Evolutionary conservation across 129 eudicot genomes (phyloP), one percentile per base, ranked within the genome.

Genomic region (Chrysanthemum seticuspe): DNA sequence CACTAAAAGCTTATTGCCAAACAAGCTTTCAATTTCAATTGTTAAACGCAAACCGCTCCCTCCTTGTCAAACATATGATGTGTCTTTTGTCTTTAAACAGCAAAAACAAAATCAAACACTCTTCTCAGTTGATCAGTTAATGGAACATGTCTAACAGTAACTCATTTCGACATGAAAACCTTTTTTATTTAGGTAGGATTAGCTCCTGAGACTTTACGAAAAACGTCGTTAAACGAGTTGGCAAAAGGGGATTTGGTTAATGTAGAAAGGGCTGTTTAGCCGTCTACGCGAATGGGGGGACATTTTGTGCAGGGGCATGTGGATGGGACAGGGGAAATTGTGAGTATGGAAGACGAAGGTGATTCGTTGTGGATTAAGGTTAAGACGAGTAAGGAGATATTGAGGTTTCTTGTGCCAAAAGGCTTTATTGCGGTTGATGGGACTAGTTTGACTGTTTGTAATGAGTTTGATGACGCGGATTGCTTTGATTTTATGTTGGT

Each of bases 241-340:
- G 34, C 34, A 29, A 29, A 29, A 29, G 34, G 4, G 34, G 4
- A 3, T 29, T 29, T 29, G 0, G 34, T 29, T 0, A 29, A 29
- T 29, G 34, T 29, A 29, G 34, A 29, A 29, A 29, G 34, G 3
- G 5, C 34, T 3, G 5, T 29, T 29, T 3, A 29, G 34, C 34
- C 5, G 0, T 29, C 34, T 27, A 0, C 34, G 34, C 34, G 34
- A 29, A 29, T 29, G 34, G 97, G 96, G 9, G 97, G 97, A n/a
- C 97, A 86, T 83, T 83, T 91, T 53, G 96, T 91, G 76, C 97
- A 91, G 85, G 97, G 97, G 10, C 96, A 91, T 56, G n/a, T 56
- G n/a, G 97, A 91, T 67, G 93, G 96, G 12, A 91, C 96, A 0
- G 97, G 97, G 13, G 87, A 83, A 77, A 91, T 91, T 60, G 96